Percentiles rank a stretch among this genome's conserved stretches.
Conservation (phyloP, 805 yeast species). For the Barnettozyma californica region DNA sequence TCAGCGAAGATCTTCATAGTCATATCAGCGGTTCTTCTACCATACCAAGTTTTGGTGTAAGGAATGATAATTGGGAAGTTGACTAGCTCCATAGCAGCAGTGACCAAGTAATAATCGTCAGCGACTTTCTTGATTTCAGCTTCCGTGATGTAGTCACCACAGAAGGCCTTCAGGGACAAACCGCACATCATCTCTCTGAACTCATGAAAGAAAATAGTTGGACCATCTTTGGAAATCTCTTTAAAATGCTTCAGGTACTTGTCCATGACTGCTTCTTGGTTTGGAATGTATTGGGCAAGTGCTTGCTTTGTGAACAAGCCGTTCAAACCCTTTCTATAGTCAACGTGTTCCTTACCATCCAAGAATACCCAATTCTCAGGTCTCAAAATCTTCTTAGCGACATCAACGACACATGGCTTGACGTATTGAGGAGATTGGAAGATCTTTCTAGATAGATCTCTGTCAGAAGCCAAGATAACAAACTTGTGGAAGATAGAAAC, state of each 20-base stretch:
- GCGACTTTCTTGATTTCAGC: conserved; percentile 85
- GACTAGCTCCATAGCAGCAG: conserved; percentile 95
- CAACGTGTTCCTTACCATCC: conserved; percentile 93
- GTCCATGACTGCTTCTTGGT: conserved; percentile 81
- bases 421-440: conserved; percentile 81
- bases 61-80: conserved; percentile 97
- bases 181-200: conserved; percentile 97
- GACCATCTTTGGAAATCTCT: conserved; percentile 52
- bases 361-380: conserved; percentile 97
- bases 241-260: conserved; percentile 65
- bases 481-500: conserved; percentile 97
- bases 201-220: conserved; percentile 79
- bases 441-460: conserved; percentile 85
- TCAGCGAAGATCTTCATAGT: conserved; percentile 87
- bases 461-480: conserved; percentile 85
- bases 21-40: conserved; percentile 86
- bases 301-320: conserved; percentile 86
- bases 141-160: conserved; percentile 92
- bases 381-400: conserved; percentile 87
- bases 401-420: conserved; percentile 97
- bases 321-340: conserved; percentile 85
- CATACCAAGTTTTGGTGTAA: conserved; percentile 97
- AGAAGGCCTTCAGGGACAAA: conserved; percentile 83
- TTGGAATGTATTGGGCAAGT: conserved; percentile 76
- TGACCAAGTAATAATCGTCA: conserved; percentile 85